Percentiles rank a stretch among this genome's conserved stretches.
phyloP scores from a whole-genome alignment of 495 filamentous ascomycete species.

The Daldinia decipiens region DNA sequence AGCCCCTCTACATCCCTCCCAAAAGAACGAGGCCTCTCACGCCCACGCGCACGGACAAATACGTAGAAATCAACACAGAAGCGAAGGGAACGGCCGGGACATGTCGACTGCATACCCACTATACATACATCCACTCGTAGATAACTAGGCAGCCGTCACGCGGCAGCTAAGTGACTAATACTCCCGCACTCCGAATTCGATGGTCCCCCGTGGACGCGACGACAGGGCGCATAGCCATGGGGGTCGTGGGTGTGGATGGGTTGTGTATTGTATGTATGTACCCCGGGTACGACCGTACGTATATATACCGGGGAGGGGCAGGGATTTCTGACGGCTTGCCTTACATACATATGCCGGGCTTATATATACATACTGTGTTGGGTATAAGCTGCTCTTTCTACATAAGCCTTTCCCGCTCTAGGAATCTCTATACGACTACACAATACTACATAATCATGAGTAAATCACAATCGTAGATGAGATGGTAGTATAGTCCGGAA shows the following conservation, averaged over 20 bases:
- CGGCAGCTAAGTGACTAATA: constrained; percentile 36
- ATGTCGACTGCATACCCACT: background rate
- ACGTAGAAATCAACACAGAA: background rate
- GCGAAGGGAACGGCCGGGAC: background rate
- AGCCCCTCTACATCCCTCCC: constrained; percentile 6
- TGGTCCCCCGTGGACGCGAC: constrained; percentile 38
- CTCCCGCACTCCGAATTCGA: constrained; percentile 26
- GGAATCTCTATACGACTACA: background rate
- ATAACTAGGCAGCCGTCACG: constrained; percentile 34
- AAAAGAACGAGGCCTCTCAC: background rate
- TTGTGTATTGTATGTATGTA: constrained; percentile 20
- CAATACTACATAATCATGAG: background rate
- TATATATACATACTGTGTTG: constrained; percentile 11
- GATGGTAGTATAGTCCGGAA: background rate
- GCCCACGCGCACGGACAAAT: constrained; percentile 3
- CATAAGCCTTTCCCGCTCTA: background rate
- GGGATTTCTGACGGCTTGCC: background rate
- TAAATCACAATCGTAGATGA: background rate
- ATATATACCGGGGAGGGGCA: constrained; percentile 7
- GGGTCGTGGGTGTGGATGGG: constrained; percentile 19
- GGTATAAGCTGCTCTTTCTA: background rate
- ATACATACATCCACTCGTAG: constrained; percentile 1
- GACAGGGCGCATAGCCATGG: constrained; percentile 32
- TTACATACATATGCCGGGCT: constrained; percentile 1
- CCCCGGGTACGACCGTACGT: constrained; percentile 9